Evolutionary conservation across 1,284 basidiomycete genomes (phyloP).

Genomic region (Marasmius tenuissimus): DNA sequence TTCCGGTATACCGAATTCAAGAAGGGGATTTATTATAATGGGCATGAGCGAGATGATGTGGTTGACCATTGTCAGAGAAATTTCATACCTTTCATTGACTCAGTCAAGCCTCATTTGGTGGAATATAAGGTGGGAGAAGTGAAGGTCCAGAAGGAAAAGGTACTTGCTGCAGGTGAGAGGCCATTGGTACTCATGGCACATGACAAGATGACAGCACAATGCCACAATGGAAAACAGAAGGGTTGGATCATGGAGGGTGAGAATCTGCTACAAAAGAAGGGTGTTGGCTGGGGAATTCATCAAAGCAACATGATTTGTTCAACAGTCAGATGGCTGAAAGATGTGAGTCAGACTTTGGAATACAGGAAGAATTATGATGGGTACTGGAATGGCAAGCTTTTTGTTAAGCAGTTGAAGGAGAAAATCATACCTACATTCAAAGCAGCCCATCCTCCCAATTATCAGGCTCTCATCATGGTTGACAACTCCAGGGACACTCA

Average conservation of each 20-base stretch:
- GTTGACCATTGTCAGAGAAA: constrained; percentile 27
- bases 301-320: background rate
- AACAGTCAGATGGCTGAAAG: background rate
- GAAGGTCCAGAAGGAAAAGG: background rate
- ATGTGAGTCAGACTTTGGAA: constrained; percentile 17
- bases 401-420: constrained; percentile 17
- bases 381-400: background rate
- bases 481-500: constrained; percentile 33
- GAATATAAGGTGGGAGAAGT: constrained; percentile 17
- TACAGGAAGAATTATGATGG: background rate
- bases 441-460: constrained; percentile 19
- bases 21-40: constrained; percentile 38
- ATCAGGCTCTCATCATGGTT: constrained; percentile 28
- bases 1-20: constrained; percentile 22
- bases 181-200: constrained; percentile 32
- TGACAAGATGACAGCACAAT: constrained; percentile 32
- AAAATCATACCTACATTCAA: constrained; percentile 24
- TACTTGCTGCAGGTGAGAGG: constrained; percentile 19
- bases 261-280: constrained; percentile 22
- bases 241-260: background rate
- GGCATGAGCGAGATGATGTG: constrained; percentile 36
- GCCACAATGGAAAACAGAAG: constrained; percentile 21
- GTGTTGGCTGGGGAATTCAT: constrained; percentile 18
- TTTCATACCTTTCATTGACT: constrained; percentile 28
- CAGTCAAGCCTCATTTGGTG: too few relatives aligned